Evolutionary conservation across 1,284 basidiomycete genomes (phyloP).

Genomic region (Leccinum insigne): DNA sequence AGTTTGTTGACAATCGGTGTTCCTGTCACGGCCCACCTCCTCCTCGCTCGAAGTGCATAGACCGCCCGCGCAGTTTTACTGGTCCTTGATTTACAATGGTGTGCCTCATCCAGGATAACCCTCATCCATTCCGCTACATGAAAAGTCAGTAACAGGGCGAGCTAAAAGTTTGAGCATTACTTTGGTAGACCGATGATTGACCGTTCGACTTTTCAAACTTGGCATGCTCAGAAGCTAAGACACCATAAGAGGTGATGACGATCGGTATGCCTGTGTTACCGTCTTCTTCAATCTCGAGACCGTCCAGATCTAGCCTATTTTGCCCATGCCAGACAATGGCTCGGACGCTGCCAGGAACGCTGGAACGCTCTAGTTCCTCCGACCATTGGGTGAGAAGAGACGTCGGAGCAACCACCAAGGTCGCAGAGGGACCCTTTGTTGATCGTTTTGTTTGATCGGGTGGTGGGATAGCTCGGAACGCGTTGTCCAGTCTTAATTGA

Average conservation of each 20-base stretch:
- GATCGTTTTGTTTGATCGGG: constrained; percentile 33
- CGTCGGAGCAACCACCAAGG: constrained; percentile 92
- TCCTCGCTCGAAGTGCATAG: constrained; percentile 77
- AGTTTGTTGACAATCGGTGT: constrained; percentile 97
- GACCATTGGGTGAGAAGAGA: constrained; percentile 92
- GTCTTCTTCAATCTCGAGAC: constrained; percentile 51
- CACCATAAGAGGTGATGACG: constrained; percentile 90
- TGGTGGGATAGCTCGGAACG: constrained; percentile 48
- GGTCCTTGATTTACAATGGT: constrained; percentile 91
- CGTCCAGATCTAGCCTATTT: constrained; percentile 74
- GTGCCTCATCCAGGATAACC: constrained; percentile 88
- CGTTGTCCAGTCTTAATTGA: constrained; percentile 62
- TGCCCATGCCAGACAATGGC: constrained; percentile 87
- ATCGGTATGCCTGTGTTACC: constrained; percentile 63
- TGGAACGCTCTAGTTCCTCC: constrained; percentile 79
- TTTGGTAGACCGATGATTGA: constrained; percentile 69
- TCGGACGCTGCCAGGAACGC: constrained; percentile 68
- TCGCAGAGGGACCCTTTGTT: constrained; percentile 55
- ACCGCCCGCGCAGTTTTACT: constrained; percentile 93
- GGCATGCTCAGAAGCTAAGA: constrained; percentile 81
- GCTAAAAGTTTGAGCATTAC: constrained; percentile 41
- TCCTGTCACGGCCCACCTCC: constrained; percentile 93
- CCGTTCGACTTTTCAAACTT: constrained; percentile 56
- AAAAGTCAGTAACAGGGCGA: constrained; percentile 4
- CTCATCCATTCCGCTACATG: constrained; percentile 75